phyloP scores from a whole-genome alignment of 164 flowering plant genomes.

The Stephania yunnanensis region DNA sequence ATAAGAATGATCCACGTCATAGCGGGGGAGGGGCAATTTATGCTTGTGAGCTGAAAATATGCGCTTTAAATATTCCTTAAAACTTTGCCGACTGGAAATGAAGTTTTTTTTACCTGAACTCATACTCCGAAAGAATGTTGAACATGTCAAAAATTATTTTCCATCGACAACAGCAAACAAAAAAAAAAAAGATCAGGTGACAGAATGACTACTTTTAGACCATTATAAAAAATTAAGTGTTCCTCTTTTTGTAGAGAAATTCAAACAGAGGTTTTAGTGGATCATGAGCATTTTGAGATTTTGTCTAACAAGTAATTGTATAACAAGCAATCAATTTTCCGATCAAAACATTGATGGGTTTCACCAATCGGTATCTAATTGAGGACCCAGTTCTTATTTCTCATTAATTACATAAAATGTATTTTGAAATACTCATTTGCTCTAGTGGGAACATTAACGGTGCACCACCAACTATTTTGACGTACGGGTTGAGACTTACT shows the following conservation, averaged over 20 bases:
- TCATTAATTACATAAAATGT: background rate
- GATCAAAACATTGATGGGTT: background rate
- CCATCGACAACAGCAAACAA: background rate
- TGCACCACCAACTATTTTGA: too few species aligned
- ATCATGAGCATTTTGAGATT: background rate
- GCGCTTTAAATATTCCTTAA: background rate
- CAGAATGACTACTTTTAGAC: background rate
- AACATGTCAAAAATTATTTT: too few species aligned
- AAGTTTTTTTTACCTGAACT: background rate
- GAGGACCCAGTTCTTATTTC: background rate
- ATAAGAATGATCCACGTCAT: too few species aligned
- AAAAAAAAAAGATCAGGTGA: background rate
- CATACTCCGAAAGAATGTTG: too few species aligned
- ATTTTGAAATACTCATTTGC: background rate
- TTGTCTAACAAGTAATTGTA: background rate
- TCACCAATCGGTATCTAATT: background rate
- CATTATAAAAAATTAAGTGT: background rate
- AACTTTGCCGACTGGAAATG: background rate
- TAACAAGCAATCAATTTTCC: background rate
- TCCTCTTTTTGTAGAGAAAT: background rate
- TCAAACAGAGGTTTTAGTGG: background rate
- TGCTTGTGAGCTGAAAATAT: too few species aligned
- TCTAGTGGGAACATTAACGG: background rate
- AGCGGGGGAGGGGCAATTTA: too few species aligned
- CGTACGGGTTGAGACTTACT: too few species aligned